Percentiles rank a stretch among this genome's conserved stretches.
phyloP scores from a whole-genome alignment of 345 rosid species.

The Eucalyptus curtisii region DNA sequence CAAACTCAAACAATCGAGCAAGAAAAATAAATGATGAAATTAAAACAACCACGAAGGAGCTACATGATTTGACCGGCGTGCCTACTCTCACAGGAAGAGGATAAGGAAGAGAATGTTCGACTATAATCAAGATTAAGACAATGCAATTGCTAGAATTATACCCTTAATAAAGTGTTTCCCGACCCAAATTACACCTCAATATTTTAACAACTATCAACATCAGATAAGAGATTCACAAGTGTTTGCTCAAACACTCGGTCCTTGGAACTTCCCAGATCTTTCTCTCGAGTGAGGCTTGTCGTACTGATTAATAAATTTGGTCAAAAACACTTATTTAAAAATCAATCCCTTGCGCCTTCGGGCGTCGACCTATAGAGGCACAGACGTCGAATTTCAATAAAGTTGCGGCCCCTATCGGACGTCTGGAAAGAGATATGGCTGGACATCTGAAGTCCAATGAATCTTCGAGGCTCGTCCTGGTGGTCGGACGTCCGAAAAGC shows the following conservation, averaged over 20 bases:
- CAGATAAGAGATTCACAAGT: background rate
- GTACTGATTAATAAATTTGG: background rate
- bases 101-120: background rate
- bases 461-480: background rate
- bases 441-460: background rate
- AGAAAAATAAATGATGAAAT: background rate
- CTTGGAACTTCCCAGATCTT: background rate
- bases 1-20: background rate
- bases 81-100: background rate
- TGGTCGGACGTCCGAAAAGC: background rate
- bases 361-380: background rate
- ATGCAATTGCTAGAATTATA: background rate
- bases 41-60: background rate
- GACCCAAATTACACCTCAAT: background rate
- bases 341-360: background rate
- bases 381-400: background rate
- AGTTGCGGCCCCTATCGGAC: background rate
- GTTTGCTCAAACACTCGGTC: background rate
- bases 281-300: background rate
- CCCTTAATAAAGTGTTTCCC: background rate
- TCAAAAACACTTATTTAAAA: no score
- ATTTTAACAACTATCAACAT: background rate
- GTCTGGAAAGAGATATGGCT: background rate
- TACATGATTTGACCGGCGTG: background rate
- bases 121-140: background rate